These are phyloP conservation scores for Kalanchoe fedtschenkoi DNA, from an alignment of 164 flowering plant genomes.

Conservation along the genomic window DNA sequence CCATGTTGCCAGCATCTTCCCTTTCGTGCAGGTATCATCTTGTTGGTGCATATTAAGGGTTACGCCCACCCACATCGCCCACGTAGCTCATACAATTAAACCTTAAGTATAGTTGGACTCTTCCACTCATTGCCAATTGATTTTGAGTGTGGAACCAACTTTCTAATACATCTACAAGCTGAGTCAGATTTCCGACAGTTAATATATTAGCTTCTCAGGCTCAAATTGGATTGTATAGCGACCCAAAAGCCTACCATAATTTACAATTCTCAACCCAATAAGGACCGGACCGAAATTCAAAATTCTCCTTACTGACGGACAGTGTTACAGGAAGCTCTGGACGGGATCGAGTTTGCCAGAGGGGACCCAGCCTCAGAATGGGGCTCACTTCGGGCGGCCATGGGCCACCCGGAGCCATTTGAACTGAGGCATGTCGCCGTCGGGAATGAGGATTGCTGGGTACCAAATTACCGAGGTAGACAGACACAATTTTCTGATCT, in stretches of 20 bases:
- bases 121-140: too few relatives aligned
- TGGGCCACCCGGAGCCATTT: constrained; percentile 95
- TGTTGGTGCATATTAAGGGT: too few relatives aligned
- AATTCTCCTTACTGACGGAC: constrained; percentile 1
- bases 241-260: too few relatives aligned
- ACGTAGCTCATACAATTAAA: too few relatives aligned
- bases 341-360: constrained; percentile 85
- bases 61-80: too few relatives aligned
- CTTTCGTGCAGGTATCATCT: constrained; percentile 82
- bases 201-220: not conserved
- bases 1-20: constrained; percentile 38
- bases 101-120: too few relatives aligned
- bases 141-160: too few relatives aligned
- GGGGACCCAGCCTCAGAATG: constrained; percentile 61
- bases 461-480: constrained; percentile 58
- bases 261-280: too few relatives aligned
- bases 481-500: not conserved
- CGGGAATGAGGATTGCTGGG: constrained; percentile 88
- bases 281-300: too few relatives aligned
- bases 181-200: too few relatives aligned
- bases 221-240: too few relatives aligned
- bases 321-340: constrained; percentile 64
- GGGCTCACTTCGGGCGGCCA: constrained; percentile 86
- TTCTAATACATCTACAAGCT: too few relatives aligned
- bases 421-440: constrained; percentile 71